These are phyloP conservation scores for Chaetothyriales sp. DNA, from an alignment of 2,329 filamentous ascomycete genomes.

Conservation along the genomic window DNA sequence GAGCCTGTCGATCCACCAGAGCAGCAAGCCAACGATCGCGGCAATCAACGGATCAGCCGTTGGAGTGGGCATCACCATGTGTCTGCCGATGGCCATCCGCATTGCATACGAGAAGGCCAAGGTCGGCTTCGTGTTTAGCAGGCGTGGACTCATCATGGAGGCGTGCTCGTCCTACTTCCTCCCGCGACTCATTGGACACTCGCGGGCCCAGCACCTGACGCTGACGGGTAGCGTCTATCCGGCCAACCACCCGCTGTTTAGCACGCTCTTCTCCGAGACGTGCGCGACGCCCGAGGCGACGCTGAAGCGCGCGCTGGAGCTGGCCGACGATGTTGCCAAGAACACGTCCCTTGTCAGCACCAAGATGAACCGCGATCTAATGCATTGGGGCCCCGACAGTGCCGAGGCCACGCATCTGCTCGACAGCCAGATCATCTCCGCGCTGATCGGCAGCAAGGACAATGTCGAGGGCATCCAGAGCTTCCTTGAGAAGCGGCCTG, in stretches of 20 bases:
- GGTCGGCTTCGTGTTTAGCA: slow-evolving; percentile 57
- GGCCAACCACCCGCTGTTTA: slow-evolving; percentile 37
- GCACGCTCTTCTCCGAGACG: slow-evolving; percentile 53
- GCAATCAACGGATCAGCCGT: slow-evolving; percentile 48
- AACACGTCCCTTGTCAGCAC: slow-evolving; percentile 54
- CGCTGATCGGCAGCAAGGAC: slow-evolving; percentile 38
- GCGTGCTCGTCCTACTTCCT: slow-evolving; percentile 57
- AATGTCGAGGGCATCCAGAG: slow-evolving; percentile 53
- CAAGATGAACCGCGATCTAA: slow-evolving; percentile 57
- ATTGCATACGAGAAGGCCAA: slow-evolving; percentile 44
- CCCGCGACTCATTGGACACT: slow-evolving; percentile 51
- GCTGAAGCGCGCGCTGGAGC: slow-evolving; percentile 48
- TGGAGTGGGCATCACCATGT: slow-evolving; percentile 50
- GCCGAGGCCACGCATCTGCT: slow-evolving; percentile 59
- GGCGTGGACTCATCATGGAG: slow-evolving; percentile 56
- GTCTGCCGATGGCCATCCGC: slow-evolving; percentile 41
- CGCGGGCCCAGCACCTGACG: slow-evolving; percentile 49
- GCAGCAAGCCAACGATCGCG: slow-evolving; percentile 45
- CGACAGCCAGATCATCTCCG: slow-evolving; percentile 37
- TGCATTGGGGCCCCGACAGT: slow-evolving; percentile 41
- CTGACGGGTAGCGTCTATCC: slow-evolving; percentile 52
- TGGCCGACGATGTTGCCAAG: slow-evolving; percentile 52
- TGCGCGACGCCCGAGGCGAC: slow-evolving; percentile 46
- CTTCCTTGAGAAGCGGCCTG: slow-evolving; percentile 56
- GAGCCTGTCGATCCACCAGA: slow-evolving; percentile 42